phyloP scores from a whole-genome alignment of 208 protist genomes.

The Vickermania spadyakhi region DNA sequence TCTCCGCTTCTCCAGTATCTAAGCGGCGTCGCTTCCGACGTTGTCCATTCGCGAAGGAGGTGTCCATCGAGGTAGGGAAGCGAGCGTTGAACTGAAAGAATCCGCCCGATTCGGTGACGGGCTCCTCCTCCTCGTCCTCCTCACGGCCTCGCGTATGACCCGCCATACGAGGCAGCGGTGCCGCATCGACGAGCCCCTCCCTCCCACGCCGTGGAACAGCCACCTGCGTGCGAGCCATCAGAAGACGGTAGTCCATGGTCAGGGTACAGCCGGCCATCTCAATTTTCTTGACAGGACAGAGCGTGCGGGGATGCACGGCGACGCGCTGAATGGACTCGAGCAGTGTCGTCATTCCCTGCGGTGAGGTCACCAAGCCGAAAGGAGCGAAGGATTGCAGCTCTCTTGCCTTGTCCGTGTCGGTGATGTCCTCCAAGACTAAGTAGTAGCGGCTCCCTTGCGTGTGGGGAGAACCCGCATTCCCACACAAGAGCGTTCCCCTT shows the following conservation, averaged over 20 bases:
- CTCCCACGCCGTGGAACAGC: neutral
- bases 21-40: slow-evolving; percentile 29
- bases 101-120: slow-evolving; percentile 2
- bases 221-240: neutral
- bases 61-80: slow-evolving; percentile 15
- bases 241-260: slow-evolving; percentile 19
- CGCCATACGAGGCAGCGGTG: slow-evolving; percentile 15
- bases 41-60: neutral
- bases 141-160: slow-evolving; percentile 47
- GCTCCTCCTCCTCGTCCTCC: slow-evolving; percentile 31
- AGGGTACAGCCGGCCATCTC: slow-evolving; percentile 25
- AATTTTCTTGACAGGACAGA: slow-evolving; percentile 40
- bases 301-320: slow-evolving; percentile 51
- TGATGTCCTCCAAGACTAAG: slow-evolving; percentile 38
- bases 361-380: slow-evolving; percentile 37
- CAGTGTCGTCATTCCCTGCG: slow-evolving; percentile 34
- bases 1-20: slow-evolving; percentile 24
- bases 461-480: slow-evolving; percentile 57
- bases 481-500: slow-evolving; percentile 52
- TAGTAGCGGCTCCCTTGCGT: slow-evolving; percentile 72
- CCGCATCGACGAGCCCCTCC: slow-evolving; percentile 2
- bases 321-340: slow-evolving; percentile 15
- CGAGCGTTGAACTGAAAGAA: slow-evolving; percentile 39
- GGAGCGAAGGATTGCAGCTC: slow-evolving; percentile 37
- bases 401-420: slow-evolving; percentile 9